These are phyloP conservation scores for Phytophthora vignae DNA, from an alignment of 352 stramenopile species.

Conservation along the genomic window DNA sequence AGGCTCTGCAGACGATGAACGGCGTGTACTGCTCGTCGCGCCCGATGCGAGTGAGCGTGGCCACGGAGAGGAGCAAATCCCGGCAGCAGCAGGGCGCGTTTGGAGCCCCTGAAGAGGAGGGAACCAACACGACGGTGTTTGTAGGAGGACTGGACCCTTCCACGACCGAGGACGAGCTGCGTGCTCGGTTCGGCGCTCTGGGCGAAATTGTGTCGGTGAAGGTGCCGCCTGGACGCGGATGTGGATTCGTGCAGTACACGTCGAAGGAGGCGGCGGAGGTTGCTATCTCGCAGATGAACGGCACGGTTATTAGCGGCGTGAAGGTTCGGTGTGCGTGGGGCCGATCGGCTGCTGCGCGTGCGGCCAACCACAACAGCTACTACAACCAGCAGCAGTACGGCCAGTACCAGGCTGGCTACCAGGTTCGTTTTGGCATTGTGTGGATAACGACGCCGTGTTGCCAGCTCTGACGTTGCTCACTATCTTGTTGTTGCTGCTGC, in stretches of 20 bases:
- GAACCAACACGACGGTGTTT: slow-evolving; percentile 92
- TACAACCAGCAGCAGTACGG: slow-evolving; percentile 77
- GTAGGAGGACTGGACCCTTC: slow-evolving; percentile 87
- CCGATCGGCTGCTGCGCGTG: slow-evolving; percentile 70
- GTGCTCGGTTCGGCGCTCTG: slow-evolving; percentile 76
- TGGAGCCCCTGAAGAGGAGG: slow-evolving; percentile 56
- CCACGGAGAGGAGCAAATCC: slow-evolving; percentile 81
- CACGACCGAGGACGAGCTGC: slow-evolving; percentile 87
- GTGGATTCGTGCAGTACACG: slow-evolving; percentile 92
- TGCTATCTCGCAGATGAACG: slow-evolving; percentile 92
- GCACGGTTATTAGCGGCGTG: slow-evolving; percentile 73
- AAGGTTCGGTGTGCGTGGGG: slow-evolving; percentile 93
- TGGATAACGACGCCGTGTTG: neutral
- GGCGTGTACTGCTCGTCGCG: slow-evolving; percentile 89
- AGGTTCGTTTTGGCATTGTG: slow-evolving; percentile 34
- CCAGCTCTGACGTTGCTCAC: slow-evolving; percentile 6
- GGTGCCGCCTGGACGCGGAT: slow-evolving; percentile 80
- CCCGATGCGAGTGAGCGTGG: slow-evolving; percentile 91
- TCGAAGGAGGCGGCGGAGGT: slow-evolving; percentile 83
- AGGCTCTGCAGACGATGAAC: slow-evolving; percentile 92
- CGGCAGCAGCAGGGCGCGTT: slow-evolving; percentile 39
- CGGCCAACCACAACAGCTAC: slow-evolving; percentile 32
- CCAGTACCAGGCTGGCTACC: slow-evolving; percentile 52
- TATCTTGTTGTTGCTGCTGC: neutral
- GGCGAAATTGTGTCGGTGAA: slow-evolving; percentile 71